Percentiles rank a stretch among this genome's conserved stretches.
Evolutionary conservation across 257 asterid species (phyloP).

Genomic region (Solanum chilense): DNA sequence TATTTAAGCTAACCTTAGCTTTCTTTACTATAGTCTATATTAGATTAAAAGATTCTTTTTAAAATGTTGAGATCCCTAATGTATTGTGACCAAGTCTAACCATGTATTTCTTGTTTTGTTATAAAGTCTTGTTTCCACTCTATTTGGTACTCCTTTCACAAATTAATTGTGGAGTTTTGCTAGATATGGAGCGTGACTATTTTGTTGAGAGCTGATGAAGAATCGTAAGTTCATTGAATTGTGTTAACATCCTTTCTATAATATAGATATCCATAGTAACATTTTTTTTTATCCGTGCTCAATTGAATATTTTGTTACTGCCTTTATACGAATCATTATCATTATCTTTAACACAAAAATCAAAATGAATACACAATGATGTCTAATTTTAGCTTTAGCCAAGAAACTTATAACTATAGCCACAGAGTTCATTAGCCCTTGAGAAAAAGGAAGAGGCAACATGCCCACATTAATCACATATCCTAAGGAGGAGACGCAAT

Average conservation of each 20-base stretch:
- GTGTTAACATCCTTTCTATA: background rate
- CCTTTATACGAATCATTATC: background rate
- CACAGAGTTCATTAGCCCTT: too few species aligned
- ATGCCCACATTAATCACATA: background rate
- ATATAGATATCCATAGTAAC: background rate
- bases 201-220: background rate
- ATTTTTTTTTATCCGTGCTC: background rate
- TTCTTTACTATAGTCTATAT: background rate
- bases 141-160: too few species aligned
- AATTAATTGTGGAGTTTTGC: background rate
- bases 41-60: too few species aligned
- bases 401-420: background rate
- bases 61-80: background rate
- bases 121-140: background rate
- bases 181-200: background rate
- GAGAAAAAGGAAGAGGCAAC: background rate
- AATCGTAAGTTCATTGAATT: background rate
- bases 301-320: background rate
- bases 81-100: background rate
- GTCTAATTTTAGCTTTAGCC: background rate
- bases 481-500: background rate
- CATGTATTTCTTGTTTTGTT: background rate
- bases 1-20: background rate
- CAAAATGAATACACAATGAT: background rate
- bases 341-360: background rate